Conservation (phyloP, 768 basidiomycete species). For the Scleroderma citrinum region DNA sequence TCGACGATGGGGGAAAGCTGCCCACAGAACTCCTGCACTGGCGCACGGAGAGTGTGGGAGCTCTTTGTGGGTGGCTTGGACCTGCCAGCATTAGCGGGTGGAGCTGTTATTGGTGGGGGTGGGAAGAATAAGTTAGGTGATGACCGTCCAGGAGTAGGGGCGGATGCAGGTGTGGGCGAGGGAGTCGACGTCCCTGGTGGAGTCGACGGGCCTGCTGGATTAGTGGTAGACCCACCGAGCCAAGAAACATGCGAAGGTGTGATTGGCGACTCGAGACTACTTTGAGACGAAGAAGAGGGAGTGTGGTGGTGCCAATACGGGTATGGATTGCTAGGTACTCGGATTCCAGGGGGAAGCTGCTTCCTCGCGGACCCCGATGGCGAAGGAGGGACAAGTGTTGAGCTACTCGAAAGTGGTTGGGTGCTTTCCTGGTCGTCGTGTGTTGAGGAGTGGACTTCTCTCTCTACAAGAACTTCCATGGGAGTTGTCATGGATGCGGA, state of each 20-base stretch:
- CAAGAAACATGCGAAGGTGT: slow-evolving; percentile 38
- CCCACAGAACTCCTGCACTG: slow-evolving; percentile 25
- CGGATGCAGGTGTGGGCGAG: slow-evolving; percentile 3
- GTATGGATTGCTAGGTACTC: slow-evolving; percentile 27
- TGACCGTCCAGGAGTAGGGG: slow-evolving; percentile 6
- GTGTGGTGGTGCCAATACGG: slow-evolving; percentile 32
- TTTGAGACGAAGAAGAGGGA: slow-evolving; percentile 25
- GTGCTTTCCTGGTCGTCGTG: slow-evolving; percentile 9
- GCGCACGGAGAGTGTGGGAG: slow-evolving; percentile 38
- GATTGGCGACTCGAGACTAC: slow-evolving; percentile 26
- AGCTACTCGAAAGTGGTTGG: slow-evolving; percentile 17
- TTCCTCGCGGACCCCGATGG: slow-evolving; percentile 16
- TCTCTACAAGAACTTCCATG: slow-evolving; percentile 25
- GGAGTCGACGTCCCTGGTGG: slow-evolving; percentile 8
- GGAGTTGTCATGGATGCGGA: neutral
- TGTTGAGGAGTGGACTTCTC: slow-evolving; percentile 22
- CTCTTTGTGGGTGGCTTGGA: slow-evolving; percentile 34
- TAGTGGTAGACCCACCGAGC: slow-evolving; percentile 20
- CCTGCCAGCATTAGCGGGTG: slow-evolving; percentile 24
- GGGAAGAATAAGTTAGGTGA: slow-evolving; percentile 30
- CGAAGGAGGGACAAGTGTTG: slow-evolving; percentile 8
- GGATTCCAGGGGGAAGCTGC: slow-evolving; percentile 28
- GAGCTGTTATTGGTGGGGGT: slow-evolving; percentile 26
- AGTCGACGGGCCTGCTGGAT: neutral
- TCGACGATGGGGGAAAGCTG: slow-evolving; percentile 65